Conservation (phyloP, 2,329 filamentous ascomycete genomes). For the Penicillium sp. region DNA sequence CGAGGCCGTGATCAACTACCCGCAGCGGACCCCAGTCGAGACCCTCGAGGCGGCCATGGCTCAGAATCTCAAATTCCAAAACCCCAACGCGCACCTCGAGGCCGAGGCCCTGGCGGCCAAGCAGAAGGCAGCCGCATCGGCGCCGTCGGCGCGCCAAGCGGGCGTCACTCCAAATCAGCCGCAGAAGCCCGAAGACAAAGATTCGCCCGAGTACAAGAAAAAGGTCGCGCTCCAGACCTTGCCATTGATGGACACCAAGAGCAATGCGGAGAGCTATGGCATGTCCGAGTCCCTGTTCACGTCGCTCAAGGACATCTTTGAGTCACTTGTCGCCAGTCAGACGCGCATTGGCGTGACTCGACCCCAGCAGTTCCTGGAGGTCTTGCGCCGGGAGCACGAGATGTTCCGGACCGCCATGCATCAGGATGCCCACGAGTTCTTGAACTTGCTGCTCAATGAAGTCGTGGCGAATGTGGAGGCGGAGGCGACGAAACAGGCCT, state of each 20-base stretch:
- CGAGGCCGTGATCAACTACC: constrained; percentile 89
- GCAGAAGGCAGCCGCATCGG: constrained; percentile 37
- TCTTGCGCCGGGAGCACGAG: constrained; percentile 89
- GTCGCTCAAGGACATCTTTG: constrained; percentile 91
- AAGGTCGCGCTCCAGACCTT: constrained; percentile 86
- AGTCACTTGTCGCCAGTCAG: constrained; percentile 73
- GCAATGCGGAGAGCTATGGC: constrained; percentile 72
- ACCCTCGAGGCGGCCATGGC: constrained; percentile 55
- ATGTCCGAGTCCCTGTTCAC: constrained; percentile 96
- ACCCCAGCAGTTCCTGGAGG: constrained; percentile 86
- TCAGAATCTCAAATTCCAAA: constrained; percentile 51
- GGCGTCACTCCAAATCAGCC: constrained; percentile 52
- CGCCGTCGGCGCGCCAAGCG: constrained; percentile 38
- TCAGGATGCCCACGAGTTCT: constrained; percentile 95
- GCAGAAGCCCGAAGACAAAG: constrained; percentile 80
- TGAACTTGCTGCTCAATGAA: constrained; percentile 91
- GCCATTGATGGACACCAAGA: constrained; percentile 78
- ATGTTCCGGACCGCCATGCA: constrained; percentile 98
- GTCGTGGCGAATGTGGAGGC: constrained; percentile 90
- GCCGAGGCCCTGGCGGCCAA: constrained; percentile 44
- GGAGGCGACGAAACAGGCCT: constrained; percentile 52
- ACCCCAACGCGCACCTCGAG: constrained; percentile 51
- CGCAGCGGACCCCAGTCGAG: constrained; percentile 63
- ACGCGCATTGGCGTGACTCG: constrained; percentile 85
- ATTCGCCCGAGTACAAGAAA: constrained; percentile 96